Evolutionary conservation across 176 grass and related monocot species (phyloP).

Genomic region (Dactylis glomerata): DNA sequence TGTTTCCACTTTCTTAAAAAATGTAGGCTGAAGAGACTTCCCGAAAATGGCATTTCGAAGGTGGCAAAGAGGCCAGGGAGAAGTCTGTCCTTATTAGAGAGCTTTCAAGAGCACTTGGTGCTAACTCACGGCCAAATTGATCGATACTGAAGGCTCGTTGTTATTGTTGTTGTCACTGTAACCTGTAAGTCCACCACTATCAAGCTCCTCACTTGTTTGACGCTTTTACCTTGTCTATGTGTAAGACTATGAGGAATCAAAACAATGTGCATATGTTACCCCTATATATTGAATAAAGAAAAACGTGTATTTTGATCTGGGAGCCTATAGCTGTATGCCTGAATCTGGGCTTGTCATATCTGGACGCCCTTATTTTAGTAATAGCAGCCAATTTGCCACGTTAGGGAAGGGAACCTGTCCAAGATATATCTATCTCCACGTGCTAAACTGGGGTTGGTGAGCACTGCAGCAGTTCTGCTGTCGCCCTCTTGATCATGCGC

Average conservation of each 20-base stretch:
- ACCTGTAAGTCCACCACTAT: not conserved
- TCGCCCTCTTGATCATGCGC: too few relatives aligned
- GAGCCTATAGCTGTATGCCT: not conserved
- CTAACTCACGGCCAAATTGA: conserved; percentile 53
- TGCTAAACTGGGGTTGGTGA: too few relatives aligned
- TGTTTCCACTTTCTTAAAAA: conserved; percentile 7
- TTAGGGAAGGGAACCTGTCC: not conserved
- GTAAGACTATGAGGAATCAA: not conserved
- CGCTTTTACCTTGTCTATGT: not conserved
- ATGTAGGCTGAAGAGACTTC: conserved; percentile 63
- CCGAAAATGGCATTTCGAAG: conserved; percentile 58
- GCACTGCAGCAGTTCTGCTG: too few relatives aligned
- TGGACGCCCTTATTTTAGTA: not conserved
- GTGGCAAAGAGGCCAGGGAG: conserved; percentile 49
- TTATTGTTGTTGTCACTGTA: not conserved
- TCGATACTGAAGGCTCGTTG: not conserved
- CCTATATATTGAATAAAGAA: conserved; percentile 22
- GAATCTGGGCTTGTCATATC: not conserved
- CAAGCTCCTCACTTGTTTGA: not conserved
- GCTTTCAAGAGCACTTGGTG: conserved; percentile 57
- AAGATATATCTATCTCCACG: not conserved
- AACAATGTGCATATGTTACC: not conserved
- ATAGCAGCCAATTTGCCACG: not conserved
- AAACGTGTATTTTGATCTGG: not conserved
- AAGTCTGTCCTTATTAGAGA: conserved; percentile 54